These are phyloP conservation scores for Xylaria flabelliformis DNA, from an alignment of 495 filamentous ascomycete species.

Conservation along the genomic window DNA sequence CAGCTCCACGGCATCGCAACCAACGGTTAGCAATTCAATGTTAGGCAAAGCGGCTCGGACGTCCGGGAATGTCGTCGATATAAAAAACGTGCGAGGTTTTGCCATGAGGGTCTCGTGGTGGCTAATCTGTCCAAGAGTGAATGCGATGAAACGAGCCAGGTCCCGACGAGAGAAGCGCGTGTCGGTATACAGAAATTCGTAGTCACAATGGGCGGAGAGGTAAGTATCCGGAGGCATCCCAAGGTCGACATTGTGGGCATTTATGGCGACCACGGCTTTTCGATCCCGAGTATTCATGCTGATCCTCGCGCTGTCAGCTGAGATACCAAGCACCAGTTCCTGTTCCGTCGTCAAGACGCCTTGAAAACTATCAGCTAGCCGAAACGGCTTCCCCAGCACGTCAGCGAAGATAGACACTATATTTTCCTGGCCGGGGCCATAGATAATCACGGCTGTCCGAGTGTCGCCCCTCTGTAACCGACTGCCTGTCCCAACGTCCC, in stretches of 20 bases:
- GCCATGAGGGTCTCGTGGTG: constrained; percentile 76
- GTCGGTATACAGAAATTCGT: constrained; percentile 82
- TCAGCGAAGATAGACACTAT: constrained; percentile 73
- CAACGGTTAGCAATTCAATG: constrained; percentile 82
- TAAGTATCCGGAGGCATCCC: constrained; percentile 69
- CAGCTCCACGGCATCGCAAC: constrained; percentile 82
- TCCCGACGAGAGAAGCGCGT: constrained; percentile 75
- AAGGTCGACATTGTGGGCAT: constrained; percentile 74
- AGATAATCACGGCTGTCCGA: constrained; percentile 66
- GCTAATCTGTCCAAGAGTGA: constrained; percentile 75
- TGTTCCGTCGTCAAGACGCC: constrained; percentile 56
- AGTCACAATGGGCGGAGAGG: constrained; percentile 71
- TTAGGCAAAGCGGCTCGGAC: constrained; percentile 83
- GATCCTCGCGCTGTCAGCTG: constrained; percentile 56
- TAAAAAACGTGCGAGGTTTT: constrained; percentile 78
- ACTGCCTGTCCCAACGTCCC: constrained; percentile 41
- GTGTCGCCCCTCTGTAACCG: constrained; percentile 54
- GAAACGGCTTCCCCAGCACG: constrained; percentile 70
- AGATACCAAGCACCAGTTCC: constrained; percentile 64
- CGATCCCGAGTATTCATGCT: constrained; percentile 60
- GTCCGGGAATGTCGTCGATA: constrained; percentile 86
- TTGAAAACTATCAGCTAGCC: constrained; percentile 58
- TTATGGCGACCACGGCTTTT: constrained; percentile 65
- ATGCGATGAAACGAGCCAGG: constrained; percentile 74
- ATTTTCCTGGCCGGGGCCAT: constrained; percentile 64